A percentile compares a stretch with the other conserved stretches of the same genome.
These are phyloP conservation scores for Selenicereus undatus DNA, from an alignment of 148 eudicot genomes.

Conservation along the genomic window DNA sequence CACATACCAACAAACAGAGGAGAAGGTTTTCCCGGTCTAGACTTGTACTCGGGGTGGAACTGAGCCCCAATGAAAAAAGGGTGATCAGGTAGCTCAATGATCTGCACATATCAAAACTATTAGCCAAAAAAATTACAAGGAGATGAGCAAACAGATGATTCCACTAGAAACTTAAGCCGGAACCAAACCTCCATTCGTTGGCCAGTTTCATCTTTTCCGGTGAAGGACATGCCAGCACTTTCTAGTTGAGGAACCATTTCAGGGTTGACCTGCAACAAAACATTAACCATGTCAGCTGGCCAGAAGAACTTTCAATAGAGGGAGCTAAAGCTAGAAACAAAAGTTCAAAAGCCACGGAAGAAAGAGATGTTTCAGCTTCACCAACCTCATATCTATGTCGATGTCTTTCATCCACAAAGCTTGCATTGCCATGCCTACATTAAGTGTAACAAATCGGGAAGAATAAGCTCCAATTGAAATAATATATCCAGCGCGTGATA, in stretches of 20 bases:
- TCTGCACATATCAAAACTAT: conserved; percentile 36
- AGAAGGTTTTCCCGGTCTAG: conserved; percentile 94
- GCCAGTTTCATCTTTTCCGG: conserved; percentile 93
- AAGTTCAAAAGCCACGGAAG: too few species aligned
- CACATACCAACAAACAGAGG: conserved; percentile 74
- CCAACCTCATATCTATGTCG: conserved; percentile 98
- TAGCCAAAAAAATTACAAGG: background rate
- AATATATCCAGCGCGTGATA: too few species aligned
- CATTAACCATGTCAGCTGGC: conserved; percentile 3
- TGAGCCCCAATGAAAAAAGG: conserved; percentile 87
- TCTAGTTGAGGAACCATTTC: conserved; percentile 72
- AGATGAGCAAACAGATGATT: background rate
- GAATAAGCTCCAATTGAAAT: background rate
- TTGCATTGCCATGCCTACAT: conserved; percentile 65
- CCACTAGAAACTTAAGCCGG: background rate
- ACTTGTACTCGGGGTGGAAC: conserved; percentile 94
- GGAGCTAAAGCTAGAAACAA: background rate
- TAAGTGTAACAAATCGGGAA: background rate
- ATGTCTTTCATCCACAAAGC: conserved; percentile 89
- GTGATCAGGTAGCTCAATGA: conserved; percentile 75
- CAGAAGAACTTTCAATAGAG: background rate
- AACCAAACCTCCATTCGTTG: conserved; percentile 83
- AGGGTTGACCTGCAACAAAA: conserved; percentile 70
- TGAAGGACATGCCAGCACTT: conserved; percentile 75
- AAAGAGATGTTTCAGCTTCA: background rate